Conservation (phyloP, 2,329 filamentous ascomycete species). For the Pyrenophora seminiperda region DNA sequence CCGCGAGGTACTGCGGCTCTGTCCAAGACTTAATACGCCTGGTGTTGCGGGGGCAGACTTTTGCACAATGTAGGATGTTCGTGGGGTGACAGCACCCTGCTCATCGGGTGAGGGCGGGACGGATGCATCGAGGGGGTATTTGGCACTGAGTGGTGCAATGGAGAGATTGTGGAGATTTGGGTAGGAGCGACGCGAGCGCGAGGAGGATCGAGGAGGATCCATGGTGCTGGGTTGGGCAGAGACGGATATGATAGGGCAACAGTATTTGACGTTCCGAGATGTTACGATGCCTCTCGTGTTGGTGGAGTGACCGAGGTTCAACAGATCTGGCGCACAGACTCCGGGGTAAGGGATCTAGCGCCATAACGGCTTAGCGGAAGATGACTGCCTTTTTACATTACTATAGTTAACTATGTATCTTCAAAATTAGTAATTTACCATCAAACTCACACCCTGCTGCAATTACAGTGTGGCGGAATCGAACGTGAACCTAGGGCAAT, state of each 20-base stretch:
- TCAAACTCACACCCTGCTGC: no score
- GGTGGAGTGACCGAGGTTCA: slow-evolving; percentile 37
- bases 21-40: slow-evolving; percentile 53
- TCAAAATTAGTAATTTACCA: no score
- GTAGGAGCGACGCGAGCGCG: slow-evolving; percentile 58
- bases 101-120: slow-evolving; percentile 43
- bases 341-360: slow-evolving; percentile 23
- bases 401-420: no score
- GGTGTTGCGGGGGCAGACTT: slow-evolving; percentile 56
- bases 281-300: slow-evolving; percentile 8
- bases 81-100: slow-evolving; percentile 33
- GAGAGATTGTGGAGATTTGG: slow-evolving; percentile 65
- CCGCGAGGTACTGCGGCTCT: slow-evolving; percentile 43
- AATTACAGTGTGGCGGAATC: no score
- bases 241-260: neutral
- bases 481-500: no score
- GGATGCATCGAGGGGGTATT: slow-evolving; percentile 57
- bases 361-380: slow-evolving; percentile 22
- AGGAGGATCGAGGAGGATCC: slow-evolving; percentile 33
- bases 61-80: slow-evolving; percentile 55
- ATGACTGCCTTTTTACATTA: no score
- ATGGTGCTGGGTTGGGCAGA: slow-evolving; percentile 16
- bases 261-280: slow-evolving; percentile 1
- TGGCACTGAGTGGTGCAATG: slow-evolving; percentile 63
- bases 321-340: slow-evolving; percentile 24